Evolutionary conservation across 2,329 filamentous ascomycete genomes (phyloP).

Genomic region (Xylariaceae sp.): DNA sequence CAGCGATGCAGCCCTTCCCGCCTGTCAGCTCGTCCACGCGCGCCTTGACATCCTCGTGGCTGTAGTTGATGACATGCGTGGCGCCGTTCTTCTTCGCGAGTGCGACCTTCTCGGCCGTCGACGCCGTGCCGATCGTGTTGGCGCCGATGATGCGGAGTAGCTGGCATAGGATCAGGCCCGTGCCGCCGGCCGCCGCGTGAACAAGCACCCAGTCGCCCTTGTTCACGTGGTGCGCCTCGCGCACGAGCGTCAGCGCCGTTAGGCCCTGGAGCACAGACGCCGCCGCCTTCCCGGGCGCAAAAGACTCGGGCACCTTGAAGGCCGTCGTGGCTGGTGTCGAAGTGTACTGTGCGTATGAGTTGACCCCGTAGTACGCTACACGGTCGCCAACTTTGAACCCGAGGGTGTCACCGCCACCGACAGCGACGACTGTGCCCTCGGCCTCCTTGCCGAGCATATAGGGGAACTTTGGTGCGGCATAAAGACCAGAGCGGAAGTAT

Average conservation of each 20-base stretch:
- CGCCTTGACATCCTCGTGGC: slow-evolving; percentile 49
- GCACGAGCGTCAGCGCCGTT: slow-evolving; percentile 73
- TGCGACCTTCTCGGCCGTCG: slow-evolving; percentile 64
- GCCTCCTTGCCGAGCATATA: slow-evolving; percentile 76
- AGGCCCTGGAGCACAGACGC: slow-evolving; percentile 74
- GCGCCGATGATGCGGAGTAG: slow-evolving; percentile 67
- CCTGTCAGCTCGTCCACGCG: slow-evolving; percentile 64
- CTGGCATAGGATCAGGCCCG: slow-evolving; percentile 70
- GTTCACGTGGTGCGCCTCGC: slow-evolving; percentile 70
- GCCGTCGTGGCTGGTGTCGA: slow-evolving; percentile 48
- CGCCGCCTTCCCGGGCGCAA: slow-evolving; percentile 58
- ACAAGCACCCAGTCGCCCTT: slow-evolving; percentile 76
- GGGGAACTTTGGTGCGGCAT: slow-evolving; percentile 62
- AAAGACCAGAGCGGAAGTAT: slow-evolving; percentile 83
- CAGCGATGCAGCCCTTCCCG: slow-evolving; percentile 65
- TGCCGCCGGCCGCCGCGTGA: slow-evolving; percentile 80
- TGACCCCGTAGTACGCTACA: slow-evolving; percentile 61
- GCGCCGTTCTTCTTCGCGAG: slow-evolving; percentile 67
- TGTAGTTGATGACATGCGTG: slow-evolving; percentile 65
- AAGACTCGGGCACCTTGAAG: slow-evolving; percentile 56
- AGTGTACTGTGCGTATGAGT: slow-evolving; percentile 53
- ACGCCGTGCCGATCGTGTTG: slow-evolving; percentile 72
- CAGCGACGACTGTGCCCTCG: slow-evolving; percentile 61
- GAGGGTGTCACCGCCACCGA: slow-evolving; percentile 47
- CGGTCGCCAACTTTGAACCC: slow-evolving; percentile 61